Percentiles rank a stretch among this genome's conserved stretches.
Conservation (phyloP, 2,329 filamentous ascomycete genomes). For the Zymoseptoria tritici region DNA sequence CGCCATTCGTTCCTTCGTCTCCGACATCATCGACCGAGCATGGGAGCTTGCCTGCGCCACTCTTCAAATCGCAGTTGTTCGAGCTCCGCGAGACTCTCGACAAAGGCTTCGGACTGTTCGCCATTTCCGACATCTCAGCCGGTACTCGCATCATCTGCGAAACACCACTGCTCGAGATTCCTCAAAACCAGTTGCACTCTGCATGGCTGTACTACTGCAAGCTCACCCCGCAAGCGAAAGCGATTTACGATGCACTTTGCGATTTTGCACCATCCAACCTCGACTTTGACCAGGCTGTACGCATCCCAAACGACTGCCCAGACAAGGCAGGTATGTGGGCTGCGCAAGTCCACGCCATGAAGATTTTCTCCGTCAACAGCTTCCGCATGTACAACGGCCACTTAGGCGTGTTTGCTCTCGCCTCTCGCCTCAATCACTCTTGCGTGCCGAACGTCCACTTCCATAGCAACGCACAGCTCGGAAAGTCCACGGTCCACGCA, state of each 20-base stretch:
- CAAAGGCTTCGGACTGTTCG: conserved; percentile 23
- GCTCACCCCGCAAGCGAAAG: conserved; percentile 11
- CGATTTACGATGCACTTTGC: conserved; percentile 17
- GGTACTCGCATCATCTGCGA: conserved; percentile 24
- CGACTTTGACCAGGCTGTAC: conserved; percentile 15
- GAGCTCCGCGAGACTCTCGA: conserved; percentile 12
- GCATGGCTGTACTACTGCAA: conserved; percentile 16
- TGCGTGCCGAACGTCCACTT: conserved; percentile 18
- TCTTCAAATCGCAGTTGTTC: conserved; percentile 1
- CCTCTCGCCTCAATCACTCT: conserved; percentile 21
- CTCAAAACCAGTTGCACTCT: conserved; percentile 8
- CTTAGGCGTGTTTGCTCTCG: conserved; percentile 12
- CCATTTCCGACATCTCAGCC: conserved; percentile 13
- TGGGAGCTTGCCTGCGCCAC: neutral
- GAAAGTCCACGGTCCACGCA: conserved; percentile 21
- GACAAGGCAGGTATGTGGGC: conserved; percentile 5
- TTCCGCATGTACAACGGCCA: conserved; percentile 11
- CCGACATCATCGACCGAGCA: neutral
- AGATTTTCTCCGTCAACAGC: conserved; percentile 22
- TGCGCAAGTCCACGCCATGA: conserved; percentile 18
- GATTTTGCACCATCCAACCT: conserved; percentile 10
- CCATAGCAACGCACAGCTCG: conserved; percentile 10
- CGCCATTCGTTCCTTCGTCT: neutral
- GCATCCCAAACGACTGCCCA: conserved; percentile 4
- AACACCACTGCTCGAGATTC: conserved; percentile 14